A percentile compares a stretch with the other conserved stretches of the same genome.
Conservation (phyloP, 1,139 yeast genomes). For the Hanseniaspora uvarum region DNA sequence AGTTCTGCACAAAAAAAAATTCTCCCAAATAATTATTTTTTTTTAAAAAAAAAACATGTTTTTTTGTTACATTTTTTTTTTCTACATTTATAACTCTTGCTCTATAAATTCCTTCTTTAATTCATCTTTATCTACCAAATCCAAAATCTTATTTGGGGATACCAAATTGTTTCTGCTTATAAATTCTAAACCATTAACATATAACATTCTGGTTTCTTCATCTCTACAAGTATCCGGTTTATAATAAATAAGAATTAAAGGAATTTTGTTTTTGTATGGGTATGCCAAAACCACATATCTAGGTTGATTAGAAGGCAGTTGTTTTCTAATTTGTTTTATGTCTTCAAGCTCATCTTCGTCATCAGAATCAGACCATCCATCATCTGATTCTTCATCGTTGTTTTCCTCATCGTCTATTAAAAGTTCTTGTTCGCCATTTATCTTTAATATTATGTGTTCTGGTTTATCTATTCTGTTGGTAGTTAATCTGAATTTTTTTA, state of each 20-base stretch:
- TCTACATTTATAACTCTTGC: not conserved
- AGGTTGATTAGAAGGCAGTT: constrained; percentile 73
- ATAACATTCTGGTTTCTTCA: constrained; percentile 70
- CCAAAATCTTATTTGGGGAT: constrained; percentile 37
- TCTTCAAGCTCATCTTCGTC: constrained; percentile 16
- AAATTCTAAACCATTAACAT: constrained; percentile 80
- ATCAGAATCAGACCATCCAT: constrained; percentile 16
- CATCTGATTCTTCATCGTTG: constrained; percentile 32
- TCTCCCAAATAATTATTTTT: not conserved
- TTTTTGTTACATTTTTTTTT: not conserved
- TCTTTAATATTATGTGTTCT: constrained; percentile 47
- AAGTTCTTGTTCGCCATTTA: constrained; percentile 48
- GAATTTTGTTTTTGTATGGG: constrained; percentile 56
- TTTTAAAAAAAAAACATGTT: not conserved
- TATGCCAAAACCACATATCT: constrained; percentile 68
- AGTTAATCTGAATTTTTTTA: constrained; percentile 62
- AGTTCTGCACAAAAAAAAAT: not conserved
- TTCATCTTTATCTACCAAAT: constrained; percentile 22
- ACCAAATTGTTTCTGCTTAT: constrained; percentile 53
- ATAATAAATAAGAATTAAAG: constrained; percentile 73
- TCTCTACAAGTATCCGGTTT: constrained; percentile 69
- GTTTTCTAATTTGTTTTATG: constrained; percentile 56
- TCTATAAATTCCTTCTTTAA: constrained; percentile 7
- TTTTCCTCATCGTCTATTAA: constrained; percentile 39
- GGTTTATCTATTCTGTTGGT: constrained; percentile 55